These are phyloP conservation scores for Neoboletus brunneissimus DNA, from an alignment of 768 basidiomycete species.

Conservation along the genomic window DNA sequence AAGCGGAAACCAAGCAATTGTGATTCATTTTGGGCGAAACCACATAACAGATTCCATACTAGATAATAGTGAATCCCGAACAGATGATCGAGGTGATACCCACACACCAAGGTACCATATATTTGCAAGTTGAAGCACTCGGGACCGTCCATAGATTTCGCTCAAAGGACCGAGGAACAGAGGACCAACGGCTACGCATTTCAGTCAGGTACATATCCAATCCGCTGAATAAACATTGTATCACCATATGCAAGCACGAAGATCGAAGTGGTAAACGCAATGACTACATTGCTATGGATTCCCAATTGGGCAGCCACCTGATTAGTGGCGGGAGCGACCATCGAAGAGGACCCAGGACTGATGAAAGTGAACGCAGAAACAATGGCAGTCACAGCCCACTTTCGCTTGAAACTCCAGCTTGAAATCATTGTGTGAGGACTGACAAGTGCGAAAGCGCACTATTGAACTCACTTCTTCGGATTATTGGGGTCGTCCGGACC, in stretches of 20 bases:
- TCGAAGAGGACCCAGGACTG: constrained; percentile 66
- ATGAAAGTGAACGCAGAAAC: constrained; percentile 71
- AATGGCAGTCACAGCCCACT: constrained; percentile 65
- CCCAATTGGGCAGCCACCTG: constrained; percentile 54
- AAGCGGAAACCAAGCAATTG: constrained; percentile 69
- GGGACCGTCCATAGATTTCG: constrained; percentile 68
- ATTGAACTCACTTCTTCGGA: constrained; percentile 50
- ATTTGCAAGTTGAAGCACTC: constrained; percentile 60
- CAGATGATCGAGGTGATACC: neutral
- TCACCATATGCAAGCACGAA: constrained; percentile 61
- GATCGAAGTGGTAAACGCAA: constrained; percentile 59
- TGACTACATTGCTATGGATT: constrained; percentile 45
- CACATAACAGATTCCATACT: constrained; percentile 64
- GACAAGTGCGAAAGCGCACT: neutral
- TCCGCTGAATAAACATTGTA: constrained; percentile 4
- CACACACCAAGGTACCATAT: constrained; percentile 60
- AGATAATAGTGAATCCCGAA: constrained; percentile 5
- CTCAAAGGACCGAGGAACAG: constrained; percentile 56
- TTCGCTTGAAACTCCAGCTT: constrained; percentile 57
- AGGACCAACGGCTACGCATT: constrained; percentile 28
- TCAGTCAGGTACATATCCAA: neutral
- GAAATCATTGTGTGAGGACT: neutral
- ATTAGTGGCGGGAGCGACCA: constrained; percentile 63
- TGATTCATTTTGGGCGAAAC: constrained; percentile 55
- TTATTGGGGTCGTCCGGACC: constrained; percentile 57